phyloP scores from a whole-genome alignment of 176 grass and related monocot species.

The Ensete glaucum region DNA sequence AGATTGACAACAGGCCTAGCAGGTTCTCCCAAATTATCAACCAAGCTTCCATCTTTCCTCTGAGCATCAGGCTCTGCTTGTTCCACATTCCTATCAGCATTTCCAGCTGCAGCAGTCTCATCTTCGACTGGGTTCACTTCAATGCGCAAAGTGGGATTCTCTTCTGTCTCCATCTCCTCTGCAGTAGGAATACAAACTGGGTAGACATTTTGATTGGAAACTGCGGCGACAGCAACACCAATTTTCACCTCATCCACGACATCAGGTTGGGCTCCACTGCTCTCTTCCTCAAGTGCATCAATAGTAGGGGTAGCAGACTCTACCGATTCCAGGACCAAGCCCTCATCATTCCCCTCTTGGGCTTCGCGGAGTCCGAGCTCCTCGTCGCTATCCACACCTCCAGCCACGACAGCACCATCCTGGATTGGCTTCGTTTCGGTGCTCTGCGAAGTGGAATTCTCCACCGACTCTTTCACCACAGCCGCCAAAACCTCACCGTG shows the following conservation, averaged over 20 bases:
- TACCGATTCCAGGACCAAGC: background rate
- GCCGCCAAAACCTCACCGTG: background rate
- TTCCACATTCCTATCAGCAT: too few relatives aligned
- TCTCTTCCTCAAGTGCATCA: background rate
- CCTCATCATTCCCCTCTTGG: background rate
- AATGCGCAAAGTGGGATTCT: too few relatives aligned
- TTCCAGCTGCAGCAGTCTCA: too few relatives aligned
- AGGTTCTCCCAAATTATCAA: too few relatives aligned
- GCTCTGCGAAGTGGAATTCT: background rate
- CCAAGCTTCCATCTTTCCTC: too few relatives aligned
- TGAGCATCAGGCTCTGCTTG: too few relatives aligned
- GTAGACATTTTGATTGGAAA: background rate
- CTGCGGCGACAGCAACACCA: background rate
- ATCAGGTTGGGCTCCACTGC: background rate
- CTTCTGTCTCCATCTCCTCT: background rate
- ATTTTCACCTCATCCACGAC: background rate
- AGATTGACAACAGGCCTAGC: too few relatives aligned
- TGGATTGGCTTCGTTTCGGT: background rate
- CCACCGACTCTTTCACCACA: background rate
- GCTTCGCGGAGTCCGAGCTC: background rate
- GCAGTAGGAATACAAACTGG: background rate
- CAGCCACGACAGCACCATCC: background rate
- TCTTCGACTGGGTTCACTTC: too few relatives aligned
- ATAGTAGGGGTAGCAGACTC: background rate
- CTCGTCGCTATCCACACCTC: background rate